phyloP scores from a whole-genome alignment of 805 yeast species.

The Ogataea saltuana region DNA sequence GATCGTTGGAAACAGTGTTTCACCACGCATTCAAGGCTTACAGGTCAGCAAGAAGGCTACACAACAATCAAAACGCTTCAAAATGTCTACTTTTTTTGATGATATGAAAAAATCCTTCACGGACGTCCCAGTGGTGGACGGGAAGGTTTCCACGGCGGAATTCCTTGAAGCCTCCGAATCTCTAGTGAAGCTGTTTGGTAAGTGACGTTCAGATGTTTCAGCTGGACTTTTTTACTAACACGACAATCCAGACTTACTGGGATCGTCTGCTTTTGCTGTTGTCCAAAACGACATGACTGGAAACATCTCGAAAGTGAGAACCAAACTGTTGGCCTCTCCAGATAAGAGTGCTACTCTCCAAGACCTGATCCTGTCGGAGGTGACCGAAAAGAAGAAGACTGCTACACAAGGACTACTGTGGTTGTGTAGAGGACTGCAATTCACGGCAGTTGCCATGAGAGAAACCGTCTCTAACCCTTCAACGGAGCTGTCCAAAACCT shows the following conservation, averaged over 20 bases:
- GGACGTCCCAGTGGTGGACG: conserved; percentile 67
- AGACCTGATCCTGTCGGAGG: conserved; percentile 73
- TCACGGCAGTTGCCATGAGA: conserved; percentile 88
- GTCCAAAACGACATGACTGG: conserved; percentile 90
- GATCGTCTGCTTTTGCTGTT: conserved; percentile 80
- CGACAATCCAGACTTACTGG: conserved; percentile 61
- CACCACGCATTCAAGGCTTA: no score
- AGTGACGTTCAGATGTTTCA: conserved; percentile 15
- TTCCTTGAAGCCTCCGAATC: conserved; percentile 85
- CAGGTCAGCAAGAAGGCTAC: no score
- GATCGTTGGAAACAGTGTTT: no score
- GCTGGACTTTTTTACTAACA: conserved; percentile 1
- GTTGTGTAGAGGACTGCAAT: conserved; percentile 82
- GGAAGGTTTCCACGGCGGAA: conserved; percentile 68
- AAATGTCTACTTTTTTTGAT: conserved; percentile 79
- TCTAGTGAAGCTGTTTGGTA: conserved; percentile 74
- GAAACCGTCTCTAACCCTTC: conserved; percentile 67
- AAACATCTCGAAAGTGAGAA: conserved; percentile 73
- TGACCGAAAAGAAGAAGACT: conserved; percentile 61
- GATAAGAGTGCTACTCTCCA: conserved; percentile 67
- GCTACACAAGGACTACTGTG: conserved; percentile 92
- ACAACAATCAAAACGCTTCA: conserved; percentile 20
- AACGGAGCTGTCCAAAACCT: conserved; percentile 69
- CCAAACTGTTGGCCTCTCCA: conserved; percentile 66
- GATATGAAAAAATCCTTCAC: conserved; percentile 70